Conservation (phyloP, 257 asterid genomes). For the Orobanche coerulescens region DNA sequence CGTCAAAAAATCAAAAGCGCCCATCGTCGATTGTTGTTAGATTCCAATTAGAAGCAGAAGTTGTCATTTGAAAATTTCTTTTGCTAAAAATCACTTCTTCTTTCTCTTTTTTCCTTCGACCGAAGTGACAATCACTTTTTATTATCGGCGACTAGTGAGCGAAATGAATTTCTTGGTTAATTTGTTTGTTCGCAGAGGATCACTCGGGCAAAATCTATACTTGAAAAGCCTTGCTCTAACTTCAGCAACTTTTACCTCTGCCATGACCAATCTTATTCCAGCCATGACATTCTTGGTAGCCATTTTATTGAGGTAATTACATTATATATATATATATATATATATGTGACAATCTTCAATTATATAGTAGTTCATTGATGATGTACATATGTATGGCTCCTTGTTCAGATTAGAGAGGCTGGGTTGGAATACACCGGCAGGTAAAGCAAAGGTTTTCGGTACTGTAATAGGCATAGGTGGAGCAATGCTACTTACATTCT, state of each 20-base stretch:
- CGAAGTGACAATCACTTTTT: too few relatives aligned
- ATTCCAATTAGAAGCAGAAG: too few relatives aligned
- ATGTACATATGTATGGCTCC: not conserved
- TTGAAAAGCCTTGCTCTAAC: slow-evolving; percentile 40
- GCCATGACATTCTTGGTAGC: slow-evolving; percentile 56
- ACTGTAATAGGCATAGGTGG: slow-evolving; percentile 54
- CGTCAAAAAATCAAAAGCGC: too few relatives aligned
- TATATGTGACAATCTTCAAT: too few relatives aligned
- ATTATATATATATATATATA: too few relatives aligned
- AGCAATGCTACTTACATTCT: slow-evolving; percentile 69
- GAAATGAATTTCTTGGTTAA: too few relatives aligned
- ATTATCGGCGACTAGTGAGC: too few relatives aligned
- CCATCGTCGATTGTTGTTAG: too few relatives aligned
- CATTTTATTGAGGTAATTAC: slow-evolving; percentile 34
- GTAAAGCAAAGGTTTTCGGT: slow-evolving; percentile 65
- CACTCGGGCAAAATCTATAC: slow-evolving; percentile 57
- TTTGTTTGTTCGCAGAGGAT: slow-evolving; percentile 47
- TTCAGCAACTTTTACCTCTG: slow-evolving; percentile 56
- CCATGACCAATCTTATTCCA: slow-evolving; percentile 60
- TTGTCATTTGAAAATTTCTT: too few relatives aligned
- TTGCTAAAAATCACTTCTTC: too few relatives aligned
- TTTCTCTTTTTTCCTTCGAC: too few relatives aligned
- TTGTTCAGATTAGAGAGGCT: slow-evolving; percentile 49
- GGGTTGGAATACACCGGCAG: slow-evolving; percentile 48
- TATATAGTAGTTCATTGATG: too few relatives aligned